A percentile compares a stretch with the other conserved stretches of the same genome.
Evolutionary conservation across 306 rosid species (phyloP).

Genomic region (Oxytropis ochrocephala): DNA sequence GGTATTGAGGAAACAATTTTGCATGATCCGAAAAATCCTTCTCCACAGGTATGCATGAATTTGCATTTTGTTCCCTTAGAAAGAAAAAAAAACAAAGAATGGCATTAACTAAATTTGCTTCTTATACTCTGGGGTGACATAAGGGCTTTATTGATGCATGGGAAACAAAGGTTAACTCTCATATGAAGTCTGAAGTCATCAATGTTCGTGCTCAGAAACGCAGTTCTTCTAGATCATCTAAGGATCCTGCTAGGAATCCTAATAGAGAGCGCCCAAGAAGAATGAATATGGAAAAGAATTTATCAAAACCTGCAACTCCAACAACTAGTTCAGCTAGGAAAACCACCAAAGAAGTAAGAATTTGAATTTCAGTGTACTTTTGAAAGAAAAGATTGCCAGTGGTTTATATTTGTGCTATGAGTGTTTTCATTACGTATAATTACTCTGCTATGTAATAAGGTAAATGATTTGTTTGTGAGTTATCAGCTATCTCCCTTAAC

Average conservation of each 20-base stretch:
- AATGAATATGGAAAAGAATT: conserved; percentile 20
- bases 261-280: conserved; percentile 32
- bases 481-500: background rate
- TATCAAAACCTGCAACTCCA: conserved; percentile 25
- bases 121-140: background rate
- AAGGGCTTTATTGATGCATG: conserved; percentile 26
- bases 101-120: background rate
- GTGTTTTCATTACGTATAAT: background rate
- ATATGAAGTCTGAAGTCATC: conserved; percentile 11
- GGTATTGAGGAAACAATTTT: conserved; percentile 25
- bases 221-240: conserved; percentile 16
- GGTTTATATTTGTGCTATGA: background rate
- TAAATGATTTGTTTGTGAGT: background rate
- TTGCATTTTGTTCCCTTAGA: background rate
- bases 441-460: background rate
- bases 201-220: conserved; percentile 27
- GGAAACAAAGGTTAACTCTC: conserved; percentile 30
- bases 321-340: conserved; percentile 7
- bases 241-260: conserved; percentile 20
- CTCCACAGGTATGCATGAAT: conserved; percentile 39
- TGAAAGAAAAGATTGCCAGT: background rate
- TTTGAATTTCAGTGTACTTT: background rate
- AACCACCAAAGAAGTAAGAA: conserved; percentile 46
- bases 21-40: conserved; percentile 23
- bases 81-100: background rate